Evolutionary conservation across 306 rosid genomes (phyloP).

Genomic region (Carpinus fangiana): DNA sequence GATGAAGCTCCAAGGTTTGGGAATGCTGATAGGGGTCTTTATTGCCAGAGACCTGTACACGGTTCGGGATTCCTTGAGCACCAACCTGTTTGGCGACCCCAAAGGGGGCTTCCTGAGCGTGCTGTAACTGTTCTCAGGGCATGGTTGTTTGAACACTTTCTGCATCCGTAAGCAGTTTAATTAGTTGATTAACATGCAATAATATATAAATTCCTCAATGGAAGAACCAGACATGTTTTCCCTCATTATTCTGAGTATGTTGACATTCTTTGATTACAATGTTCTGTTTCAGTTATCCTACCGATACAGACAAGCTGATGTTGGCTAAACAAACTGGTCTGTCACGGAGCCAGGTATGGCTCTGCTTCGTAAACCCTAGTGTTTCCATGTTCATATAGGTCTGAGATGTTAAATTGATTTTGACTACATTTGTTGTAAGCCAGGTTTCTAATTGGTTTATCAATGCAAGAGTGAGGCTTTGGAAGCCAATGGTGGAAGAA

Average conservation of each 20-base stretch:
- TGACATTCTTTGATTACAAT: slow-evolving; percentile 5
- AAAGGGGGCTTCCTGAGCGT: slow-evolving; percentile 87
- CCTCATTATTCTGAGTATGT: neutral
- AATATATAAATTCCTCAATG: neutral
- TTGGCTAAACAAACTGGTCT: slow-evolving; percentile 93
- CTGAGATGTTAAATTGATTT: slow-evolving; percentile 4
- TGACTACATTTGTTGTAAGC: neutral
- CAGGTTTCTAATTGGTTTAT: slow-evolving; percentile 97
- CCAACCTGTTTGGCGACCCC: slow-evolving; percentile 92
- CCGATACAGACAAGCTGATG: slow-evolving; percentile 81
- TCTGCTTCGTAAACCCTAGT: neutral
- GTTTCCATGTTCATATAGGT: neutral
- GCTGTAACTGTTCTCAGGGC: slow-evolving; percentile 80
- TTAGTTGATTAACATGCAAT: neutral
- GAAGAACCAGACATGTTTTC: neutral
- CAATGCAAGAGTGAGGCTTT: slow-evolving; percentile 90
- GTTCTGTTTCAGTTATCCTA: slow-evolving; percentile 63
- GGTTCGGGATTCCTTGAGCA: slow-evolving; percentile 55
- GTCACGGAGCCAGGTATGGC: slow-evolving; percentile 80
- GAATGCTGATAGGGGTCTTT: slow-evolving; percentile 36
- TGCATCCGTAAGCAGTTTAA: slow-evolving; percentile 73
- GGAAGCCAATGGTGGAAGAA: slow-evolving; percentile 99
- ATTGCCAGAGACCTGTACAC: slow-evolving; percentile 45
- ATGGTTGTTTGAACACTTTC: slow-evolving; percentile 88
- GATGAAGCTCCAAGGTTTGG: slow-evolving; percentile 48